Evolutionary conservation across 768 basidiomycete genomes (phyloP).

Genomic region (Trametes coccinea): DNA sequence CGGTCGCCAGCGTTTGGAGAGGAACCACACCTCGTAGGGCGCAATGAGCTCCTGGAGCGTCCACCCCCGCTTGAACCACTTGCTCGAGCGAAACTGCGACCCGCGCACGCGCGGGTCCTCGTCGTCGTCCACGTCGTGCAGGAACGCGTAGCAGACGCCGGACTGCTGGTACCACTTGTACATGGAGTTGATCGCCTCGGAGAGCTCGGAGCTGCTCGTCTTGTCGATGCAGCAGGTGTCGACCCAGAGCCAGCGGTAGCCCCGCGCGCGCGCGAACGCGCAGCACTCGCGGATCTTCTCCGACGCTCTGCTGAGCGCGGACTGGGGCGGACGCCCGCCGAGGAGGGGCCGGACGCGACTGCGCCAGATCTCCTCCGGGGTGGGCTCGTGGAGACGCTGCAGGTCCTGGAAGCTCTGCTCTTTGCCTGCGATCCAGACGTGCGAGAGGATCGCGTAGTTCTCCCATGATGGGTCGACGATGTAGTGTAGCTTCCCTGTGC

Average conservation of each 20-base stretch:
- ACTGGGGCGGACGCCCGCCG: not conserved
- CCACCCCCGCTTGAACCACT: slow-evolving; percentile 12
- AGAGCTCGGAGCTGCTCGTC: slow-evolving; percentile 20
- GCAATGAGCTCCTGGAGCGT: slow-evolving; percentile 16
- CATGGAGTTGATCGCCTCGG: slow-evolving; percentile 20
- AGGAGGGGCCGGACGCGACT: not conserved
- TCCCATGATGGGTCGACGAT: not conserved
- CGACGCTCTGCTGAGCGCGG: not conserved
- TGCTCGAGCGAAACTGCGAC: slow-evolving; percentile 10
- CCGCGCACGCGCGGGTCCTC: slow-evolving; percentile 1
- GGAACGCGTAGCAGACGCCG: slow-evolving; percentile 13
- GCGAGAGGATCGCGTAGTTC: slow-evolving; percentile 18
- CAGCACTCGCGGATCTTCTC: slow-evolving; percentile 17
- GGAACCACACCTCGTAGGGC: slow-evolving; percentile 1
- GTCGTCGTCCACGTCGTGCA: slow-evolving; percentile 10
- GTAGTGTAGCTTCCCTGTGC: slow-evolving; percentile 3
- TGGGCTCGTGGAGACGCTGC: slow-evolving; percentile 2
- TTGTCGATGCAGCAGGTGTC: slow-evolving; percentile 22
- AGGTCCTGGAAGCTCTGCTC: slow-evolving; percentile 16
- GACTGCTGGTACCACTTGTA: slow-evolving; percentile 16
- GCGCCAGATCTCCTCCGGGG: not conserved
- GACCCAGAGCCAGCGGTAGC: slow-evolving; percentile 7
- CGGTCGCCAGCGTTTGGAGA: slow-evolving; percentile 6
- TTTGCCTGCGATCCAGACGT: slow-evolving; percentile 13
- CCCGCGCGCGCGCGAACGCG: slow-evolving; percentile 3